A percentile compares a stretch with the other conserved stretches of the same genome.
Evolutionary conservation across 139 green algal species (phyloP).

Genomic region (Auxenochlorella pyrenoidosa): DNA sequence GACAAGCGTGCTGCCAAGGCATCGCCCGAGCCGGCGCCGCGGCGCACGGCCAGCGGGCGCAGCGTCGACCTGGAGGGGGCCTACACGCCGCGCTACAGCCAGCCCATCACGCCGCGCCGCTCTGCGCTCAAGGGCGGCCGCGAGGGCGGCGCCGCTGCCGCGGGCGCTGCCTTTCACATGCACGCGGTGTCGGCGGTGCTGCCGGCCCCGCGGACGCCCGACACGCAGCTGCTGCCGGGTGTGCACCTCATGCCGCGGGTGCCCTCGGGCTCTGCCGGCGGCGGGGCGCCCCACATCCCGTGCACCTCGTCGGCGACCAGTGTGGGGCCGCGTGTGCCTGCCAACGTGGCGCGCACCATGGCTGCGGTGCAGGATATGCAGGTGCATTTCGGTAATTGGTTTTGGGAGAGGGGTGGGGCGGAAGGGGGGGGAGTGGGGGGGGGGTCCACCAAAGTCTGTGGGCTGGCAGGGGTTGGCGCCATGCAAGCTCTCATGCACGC

Average conservation of each 20-base stretch:
- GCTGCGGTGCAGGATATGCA: background rate
- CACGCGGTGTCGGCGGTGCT: background rate
- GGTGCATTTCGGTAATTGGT: background rate
- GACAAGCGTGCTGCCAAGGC: background rate
- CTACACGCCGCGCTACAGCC: background rate
- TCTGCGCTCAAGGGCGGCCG: background rate
- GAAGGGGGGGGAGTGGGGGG: background rate
- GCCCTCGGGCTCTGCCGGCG: background rate
- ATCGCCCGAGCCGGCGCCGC: background rate
- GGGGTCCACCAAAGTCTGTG: no score
- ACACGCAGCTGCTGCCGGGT: background rate
- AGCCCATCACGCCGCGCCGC: constrained; percentile 16
- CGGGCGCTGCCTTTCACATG: background rate
- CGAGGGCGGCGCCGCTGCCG: background rate
- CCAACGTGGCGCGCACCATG: background rate
- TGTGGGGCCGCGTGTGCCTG: background rate
- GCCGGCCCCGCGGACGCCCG: background rate
- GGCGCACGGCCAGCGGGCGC: background rate
- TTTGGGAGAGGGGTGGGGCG: background rate
- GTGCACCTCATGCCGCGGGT: constrained; percentile 24
- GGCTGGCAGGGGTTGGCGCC: background rate
- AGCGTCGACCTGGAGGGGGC: background rate
- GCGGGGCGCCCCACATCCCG: background rate
- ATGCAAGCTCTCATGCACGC: no score
- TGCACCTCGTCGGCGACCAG: background rate